These are phyloP conservation scores for Moesziomyces sp. DNA, from an alignment of 1,284 basidiomycete species.

Conservation along the genomic window DNA sequence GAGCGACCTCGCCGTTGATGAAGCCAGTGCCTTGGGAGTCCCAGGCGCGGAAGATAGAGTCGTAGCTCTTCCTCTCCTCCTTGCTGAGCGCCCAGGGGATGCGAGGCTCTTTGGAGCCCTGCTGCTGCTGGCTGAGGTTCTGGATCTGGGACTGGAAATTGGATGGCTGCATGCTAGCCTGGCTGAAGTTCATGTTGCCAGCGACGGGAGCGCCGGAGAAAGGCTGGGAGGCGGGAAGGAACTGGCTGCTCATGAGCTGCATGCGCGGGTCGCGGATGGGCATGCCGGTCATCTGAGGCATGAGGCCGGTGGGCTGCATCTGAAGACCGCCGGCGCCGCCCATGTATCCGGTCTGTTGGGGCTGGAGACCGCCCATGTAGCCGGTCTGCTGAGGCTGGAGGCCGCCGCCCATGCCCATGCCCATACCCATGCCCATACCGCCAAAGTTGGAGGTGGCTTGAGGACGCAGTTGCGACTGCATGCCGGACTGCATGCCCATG, in stretches of 20 bases:
- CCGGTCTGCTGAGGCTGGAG: constrained; percentile 59
- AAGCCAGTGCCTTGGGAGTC: constrained; percentile 85
- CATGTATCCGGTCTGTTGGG: constrained; percentile 55
- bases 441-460: constrained; percentile 5
- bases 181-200: constrained; percentile 65
- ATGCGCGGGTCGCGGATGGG: constrained; percentile 64
- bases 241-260: constrained; percentile 67
- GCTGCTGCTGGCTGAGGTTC: constrained; percentile 72
- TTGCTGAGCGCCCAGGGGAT: constrained; percentile 89
- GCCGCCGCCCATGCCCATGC: constrained; percentile 24
- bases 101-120: constrained; percentile 78
- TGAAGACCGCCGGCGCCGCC: constrained; percentile 43
- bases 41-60: constrained; percentile 97
- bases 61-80: constrained; percentile 95
- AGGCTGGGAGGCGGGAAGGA: constrained; percentile 65
- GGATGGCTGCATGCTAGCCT: constrained; percentile 64
- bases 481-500: constrained; percentile 48
- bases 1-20: constrained; percentile 84
- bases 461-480: neutral
- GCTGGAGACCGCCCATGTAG: constrained; percentile 51
- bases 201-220: constrained; percentile 63
- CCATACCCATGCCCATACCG: constrained; percentile 26
- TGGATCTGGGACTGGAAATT: constrained; percentile 65
- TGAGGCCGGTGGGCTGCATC: constrained; percentile 61
- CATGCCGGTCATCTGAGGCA: constrained; percentile 67